Percentiles rank a stretch among this genome's conserved stretches.
Conservation (phyloP, 2,329 filamentous ascomycete species). For the Neocucurbitaria cava region DNA sequence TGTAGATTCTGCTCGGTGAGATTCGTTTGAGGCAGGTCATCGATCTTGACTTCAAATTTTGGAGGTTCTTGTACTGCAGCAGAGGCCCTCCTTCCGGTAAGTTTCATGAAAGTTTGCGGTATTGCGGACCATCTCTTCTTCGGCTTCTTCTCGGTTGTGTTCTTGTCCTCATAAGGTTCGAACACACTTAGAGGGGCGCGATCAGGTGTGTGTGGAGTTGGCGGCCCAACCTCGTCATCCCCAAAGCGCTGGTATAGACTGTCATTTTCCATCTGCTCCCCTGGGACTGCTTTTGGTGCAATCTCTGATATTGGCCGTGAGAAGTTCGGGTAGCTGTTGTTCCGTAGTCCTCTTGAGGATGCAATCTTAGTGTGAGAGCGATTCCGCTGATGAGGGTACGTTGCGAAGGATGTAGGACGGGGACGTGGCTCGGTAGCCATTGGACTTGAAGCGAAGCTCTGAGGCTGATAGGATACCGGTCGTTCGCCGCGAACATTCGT, state of each 20-base stretch:
- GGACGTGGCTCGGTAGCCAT: conserved; percentile 20
- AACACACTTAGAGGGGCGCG: conserved; percentile 9
- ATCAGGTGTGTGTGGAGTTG: conserved; percentile 23
- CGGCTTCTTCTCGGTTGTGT: conserved; percentile 26
- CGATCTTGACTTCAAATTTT: conserved; percentile 15
- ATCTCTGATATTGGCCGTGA: conserved; percentile 28
- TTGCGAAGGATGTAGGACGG: conserved; percentile 35
- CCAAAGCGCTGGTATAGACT: conserved; percentile 23
- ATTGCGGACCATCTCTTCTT: conserved; percentile 36
- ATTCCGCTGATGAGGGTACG: conserved; percentile 27
- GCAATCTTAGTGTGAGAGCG: conserved; percentile 38
- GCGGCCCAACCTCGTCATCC: conserved; percentile 26
- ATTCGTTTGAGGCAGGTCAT: conserved; percentile 18
- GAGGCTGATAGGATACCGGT: conserved; percentile 22
- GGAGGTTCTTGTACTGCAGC: conserved; percentile 17
- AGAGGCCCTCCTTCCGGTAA: conserved; percentile 24
- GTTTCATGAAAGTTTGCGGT: conserved; percentile 28
- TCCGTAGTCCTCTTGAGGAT: conserved; percentile 34
- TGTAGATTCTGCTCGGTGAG: conserved; percentile 21
- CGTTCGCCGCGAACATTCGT: conserved; percentile 8
- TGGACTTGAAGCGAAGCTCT: conserved; percentile 24
- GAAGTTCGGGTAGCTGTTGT: conserved; percentile 34
- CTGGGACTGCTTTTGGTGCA: conserved; percentile 24
- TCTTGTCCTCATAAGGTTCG: conserved; percentile 13
- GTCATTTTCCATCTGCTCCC: conserved; percentile 33